Evolutionary conservation across 1,284 basidiomycete genomes (phyloP), one percentile per base, ranked within the genome.

Genomic region (Fistulinella staudtii): DNA sequence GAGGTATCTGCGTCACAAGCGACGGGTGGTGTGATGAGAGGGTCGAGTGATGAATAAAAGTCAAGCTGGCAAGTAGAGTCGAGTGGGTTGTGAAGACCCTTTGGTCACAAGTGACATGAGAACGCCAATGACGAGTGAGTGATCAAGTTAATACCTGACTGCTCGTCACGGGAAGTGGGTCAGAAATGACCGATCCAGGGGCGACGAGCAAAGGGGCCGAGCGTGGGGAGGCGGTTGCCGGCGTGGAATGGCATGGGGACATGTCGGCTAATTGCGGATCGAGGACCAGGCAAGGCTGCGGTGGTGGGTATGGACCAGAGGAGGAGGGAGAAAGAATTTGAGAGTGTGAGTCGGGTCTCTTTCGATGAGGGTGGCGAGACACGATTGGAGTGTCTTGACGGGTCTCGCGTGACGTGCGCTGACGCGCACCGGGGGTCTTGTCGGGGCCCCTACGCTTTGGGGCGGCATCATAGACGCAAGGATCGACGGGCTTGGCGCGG

Each of bases 371-470:
- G 33, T 67, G 69, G 27, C 65, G 67, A 18, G 60, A 52, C 18
- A 54, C 48, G 24, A 23, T 28, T 33, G 52, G 49, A 28, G 59
- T 61, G 52, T 51, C 57, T 21, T 47, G 41, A 20, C 43, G 63
- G 13, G 57, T 49, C 37, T 74, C 74, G 42, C 69, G 64, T 3
- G 68, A 65, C 54, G 71, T 65, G 36, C 80, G 72, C 54, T 85
- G 81, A 28, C 86, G 79, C 27, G 82, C 82, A 13, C 86, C 85
- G 21, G 85, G 85, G 0, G 70, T 72, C 61, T 77, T 83, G 62
- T 89, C 86, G 2, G 86, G 85, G 4, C 86, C 86, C 36, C 86
- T 75, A 33, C 87, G 79, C 54, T 82, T 86, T 17, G 87, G 86
- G 7, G 76, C 63, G 15, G 75, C 40, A 53, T 89, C 87, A 53